Evolutionary conservation across 768 basidiomycete genomes (phyloP).

Genomic region (Gautieria morchelliformis): DNA sequence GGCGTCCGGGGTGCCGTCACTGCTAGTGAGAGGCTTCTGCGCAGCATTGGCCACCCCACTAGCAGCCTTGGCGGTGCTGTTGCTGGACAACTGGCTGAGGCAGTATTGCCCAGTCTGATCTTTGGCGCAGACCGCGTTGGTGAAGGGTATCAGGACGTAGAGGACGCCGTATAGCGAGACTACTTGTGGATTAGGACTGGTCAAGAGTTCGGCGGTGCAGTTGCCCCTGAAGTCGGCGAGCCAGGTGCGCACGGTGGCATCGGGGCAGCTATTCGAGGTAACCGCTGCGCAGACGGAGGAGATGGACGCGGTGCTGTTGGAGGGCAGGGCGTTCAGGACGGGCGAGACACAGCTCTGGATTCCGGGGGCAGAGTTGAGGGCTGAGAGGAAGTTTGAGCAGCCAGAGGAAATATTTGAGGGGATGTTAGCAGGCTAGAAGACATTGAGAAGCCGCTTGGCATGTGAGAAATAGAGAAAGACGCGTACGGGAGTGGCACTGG

Average conservation of each 20-base stretch:
- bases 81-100: conserved; percentile 34
- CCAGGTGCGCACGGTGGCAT: conserved; percentile 45
- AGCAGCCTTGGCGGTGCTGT: conserved; percentile 17
- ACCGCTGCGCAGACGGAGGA: conserved; percentile 33
- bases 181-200: conserved; percentile 38
- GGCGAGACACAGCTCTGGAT: conserved; percentile 54
- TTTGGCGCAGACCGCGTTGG: conserved; percentile 64
- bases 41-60: conserved; percentile 4
- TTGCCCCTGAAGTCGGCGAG: conserved; percentile 61
- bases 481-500: conserved; percentile 28
- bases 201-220: conserved; percentile 65
- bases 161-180: conserved; percentile 68
- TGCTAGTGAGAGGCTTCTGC: conserved; percentile 9
- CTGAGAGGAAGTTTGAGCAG: conserved; percentile 50
- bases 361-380: conserved; percentile 50
- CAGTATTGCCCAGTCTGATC: conserved; percentile 66
- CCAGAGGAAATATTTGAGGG: conserved; percentile 50
- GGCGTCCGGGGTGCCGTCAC: conserved; percentile 37
- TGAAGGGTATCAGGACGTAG: conserved; percentile 61
- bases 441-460: not conserved
- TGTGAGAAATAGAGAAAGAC: not conserved
- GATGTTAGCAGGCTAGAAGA: conserved; percentile 36
- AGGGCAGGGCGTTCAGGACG: conserved; percentile 34
- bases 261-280: conserved; percentile 39
- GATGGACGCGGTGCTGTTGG: conserved; percentile 41